A percentile compares a stretch with the other conserved stretches of the same genome.
Evolutionary conservation across 2,329 filamentous ascomycete species (phyloP).

Genomic region (Diplodia seriata): DNA sequence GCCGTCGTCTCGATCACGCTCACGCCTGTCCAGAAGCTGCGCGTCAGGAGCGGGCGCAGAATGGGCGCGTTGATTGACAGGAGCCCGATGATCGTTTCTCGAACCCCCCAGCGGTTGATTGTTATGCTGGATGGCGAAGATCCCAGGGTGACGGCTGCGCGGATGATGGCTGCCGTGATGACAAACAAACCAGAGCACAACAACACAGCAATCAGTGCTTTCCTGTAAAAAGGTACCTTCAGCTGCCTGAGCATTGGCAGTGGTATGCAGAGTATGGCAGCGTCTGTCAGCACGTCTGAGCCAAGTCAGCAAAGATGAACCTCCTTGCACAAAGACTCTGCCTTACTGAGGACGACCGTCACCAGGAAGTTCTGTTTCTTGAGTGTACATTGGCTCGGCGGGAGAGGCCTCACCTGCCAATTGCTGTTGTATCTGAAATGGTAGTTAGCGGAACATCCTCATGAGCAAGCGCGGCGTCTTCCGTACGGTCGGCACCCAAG

Average conservation of each 20-base stretch:
- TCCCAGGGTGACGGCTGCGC: slow-evolving; percentile 43
- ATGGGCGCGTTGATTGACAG: slow-evolving; percentile 48
- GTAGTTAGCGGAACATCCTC: background rate
- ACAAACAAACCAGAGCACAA: slow-evolving; percentile 48
- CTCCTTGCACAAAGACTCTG: background rate
- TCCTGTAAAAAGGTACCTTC: slow-evolving; percentile 42
- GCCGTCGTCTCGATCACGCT: background rate
- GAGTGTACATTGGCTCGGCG: slow-evolving; percentile 41
- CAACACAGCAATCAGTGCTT: slow-evolving; percentile 44
- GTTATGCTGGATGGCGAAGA: slow-evolving; percentile 42
- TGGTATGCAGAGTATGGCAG: slow-evolving; percentile 44
- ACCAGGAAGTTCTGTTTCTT: slow-evolving; percentile 43
- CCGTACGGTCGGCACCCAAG: slow-evolving; percentile 40
- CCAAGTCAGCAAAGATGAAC: background rate
- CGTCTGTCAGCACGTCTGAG: slow-evolving; percentile 43
- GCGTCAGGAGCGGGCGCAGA: slow-evolving; percentile 42
- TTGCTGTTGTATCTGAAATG: slow-evolving; percentile 37
- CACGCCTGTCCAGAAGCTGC: slow-evolving; percentile 41
- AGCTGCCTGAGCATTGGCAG: slow-evolving; percentile 46
- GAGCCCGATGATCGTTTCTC: slow-evolving; percentile 48
- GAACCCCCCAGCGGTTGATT: slow-evolving; percentile 49
- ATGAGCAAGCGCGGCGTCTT: background rate
- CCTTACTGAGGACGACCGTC: slow-evolving; percentile 39
- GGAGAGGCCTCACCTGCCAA: slow-evolving; percentile 42
- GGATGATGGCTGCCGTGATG: slow-evolving; percentile 47